phyloP scores from a whole-genome alignment of 208 protist species.

The Phytomonas sp. region DNA sequence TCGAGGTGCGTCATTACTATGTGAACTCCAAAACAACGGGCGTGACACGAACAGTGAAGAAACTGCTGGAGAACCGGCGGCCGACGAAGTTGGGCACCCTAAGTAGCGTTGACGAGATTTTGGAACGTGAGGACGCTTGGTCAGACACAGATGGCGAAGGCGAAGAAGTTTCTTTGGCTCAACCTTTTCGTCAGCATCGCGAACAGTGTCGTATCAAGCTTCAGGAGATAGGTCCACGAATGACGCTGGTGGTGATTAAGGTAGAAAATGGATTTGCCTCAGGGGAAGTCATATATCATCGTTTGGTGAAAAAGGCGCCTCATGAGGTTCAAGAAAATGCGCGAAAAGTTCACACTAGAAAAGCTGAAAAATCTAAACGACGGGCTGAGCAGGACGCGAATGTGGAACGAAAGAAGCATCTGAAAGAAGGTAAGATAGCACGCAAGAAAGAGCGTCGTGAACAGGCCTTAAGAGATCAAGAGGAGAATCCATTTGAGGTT shows the following conservation, averaged over 20 bases:
- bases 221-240: conserved; percentile 85
- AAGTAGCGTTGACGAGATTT: conserved; percentile 68
- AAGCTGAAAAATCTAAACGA: conserved; percentile 61
- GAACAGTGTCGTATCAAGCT: conserved; percentile 89
- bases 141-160: conserved; percentile 89
- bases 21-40: conserved; percentile 71
- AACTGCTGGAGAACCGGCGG: conserved; percentile 75
- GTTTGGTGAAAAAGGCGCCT: conserved; percentile 47
- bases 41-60: conserved; percentile 79
- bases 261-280: conserved; percentile 85
- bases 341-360: conserved; percentile 55
- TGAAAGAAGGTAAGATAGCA: conserved; percentile 44
- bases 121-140: conserved; percentile 78
- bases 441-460: conserved; percentile 61
- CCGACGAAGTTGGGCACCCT: conserved; percentile 74
- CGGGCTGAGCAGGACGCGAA: conserved; percentile 77
- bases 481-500: conserved; percentile 68
- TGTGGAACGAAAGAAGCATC: conserved; percentile 51
- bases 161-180: conserved; percentile 79
- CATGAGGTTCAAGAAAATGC: conserved; percentile 62
- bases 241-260: conserved; percentile 85
- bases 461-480: conserved; percentile 47
- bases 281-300: conserved; percentile 84
- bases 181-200: conserved; percentile 80
- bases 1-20: conserved; percentile 89